phyloP scores from a whole-genome alignment of 176 grass and related monocot genomes.

The Ensete ventricosum region DNA sequence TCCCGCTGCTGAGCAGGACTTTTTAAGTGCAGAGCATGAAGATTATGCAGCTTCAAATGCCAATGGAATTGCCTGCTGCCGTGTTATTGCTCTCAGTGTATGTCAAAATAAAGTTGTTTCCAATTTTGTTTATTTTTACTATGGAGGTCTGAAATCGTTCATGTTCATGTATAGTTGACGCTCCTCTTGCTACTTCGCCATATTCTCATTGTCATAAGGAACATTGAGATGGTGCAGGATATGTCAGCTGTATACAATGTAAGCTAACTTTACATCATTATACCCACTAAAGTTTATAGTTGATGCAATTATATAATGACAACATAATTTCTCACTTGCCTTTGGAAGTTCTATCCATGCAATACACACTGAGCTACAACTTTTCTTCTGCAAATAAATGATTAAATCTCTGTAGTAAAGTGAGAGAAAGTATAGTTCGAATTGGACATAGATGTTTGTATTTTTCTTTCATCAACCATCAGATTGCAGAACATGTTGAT shows the following conservation, averaged over 20 bases:
- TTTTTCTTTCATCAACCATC: too few species aligned
- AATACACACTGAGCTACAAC: background rate
- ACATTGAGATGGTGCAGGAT: slow-evolving; percentile 74
- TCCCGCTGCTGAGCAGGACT: slow-evolving; percentile 80
- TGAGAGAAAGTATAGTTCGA: too few species aligned
- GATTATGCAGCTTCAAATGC: slow-evolving; percentile 53
- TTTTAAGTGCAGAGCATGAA: slow-evolving; percentile 75
- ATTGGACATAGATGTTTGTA: too few species aligned
- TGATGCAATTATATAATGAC: background rate
- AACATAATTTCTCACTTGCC: background rate
- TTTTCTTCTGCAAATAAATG: too few species aligned
- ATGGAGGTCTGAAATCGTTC: background rate
- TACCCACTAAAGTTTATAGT: background rate
- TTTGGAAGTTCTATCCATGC: background rate
- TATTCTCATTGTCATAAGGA: slow-evolving; percentile 58
- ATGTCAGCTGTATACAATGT: slow-evolving; percentile 73
- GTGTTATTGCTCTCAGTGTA: slow-evolving; percentile 74
- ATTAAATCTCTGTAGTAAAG: too few species aligned
- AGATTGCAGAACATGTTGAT: too few species aligned
- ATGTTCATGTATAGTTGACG: slow-evolving; percentile 54
- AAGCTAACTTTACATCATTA: slow-evolving; percentile 25
- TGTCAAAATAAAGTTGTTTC: background rate
- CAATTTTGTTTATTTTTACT: background rate
- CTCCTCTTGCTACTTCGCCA: slow-evolving; percentile 77
- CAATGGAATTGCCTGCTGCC: slow-evolving; percentile 52